Base-by-base conservation (phyloP, 441 rosid genomes). In the Eruca vesicaria region DNA sequence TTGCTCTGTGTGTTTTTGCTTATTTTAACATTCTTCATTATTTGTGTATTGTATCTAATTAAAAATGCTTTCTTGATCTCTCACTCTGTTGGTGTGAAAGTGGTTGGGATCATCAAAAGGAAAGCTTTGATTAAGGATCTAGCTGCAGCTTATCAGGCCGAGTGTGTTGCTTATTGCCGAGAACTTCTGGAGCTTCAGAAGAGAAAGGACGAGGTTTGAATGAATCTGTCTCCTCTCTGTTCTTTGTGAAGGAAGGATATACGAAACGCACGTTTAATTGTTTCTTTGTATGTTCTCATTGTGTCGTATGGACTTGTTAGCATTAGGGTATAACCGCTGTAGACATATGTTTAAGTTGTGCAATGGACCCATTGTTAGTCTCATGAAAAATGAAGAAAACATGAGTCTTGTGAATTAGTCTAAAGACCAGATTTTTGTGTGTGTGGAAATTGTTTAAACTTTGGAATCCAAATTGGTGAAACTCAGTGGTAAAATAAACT, bases 81-180 rank as follows among this genome's bases (percentile, higher is more conserved):
- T n/a, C 0, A 14, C 9, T 15, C 2, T 14, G 1, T 16, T 62
- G 43, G 28, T 16, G 29, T 32, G 63, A 32, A 80, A 93, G 99
- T 91, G 96, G 90, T 95, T 53, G 99, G 99, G 50, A 88, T 92
- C 74, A 95, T 92, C 70, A 92, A 91, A 74, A 91, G 99, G 82
- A 95, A 90, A 68, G 97, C 89, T 32, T 86, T 95, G 89, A 86
- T 95, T 68, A 93, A 93, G 77, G 94, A 91, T 59, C 74, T 93
- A 78, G 98, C 97, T 0, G 92, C 90, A 11, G 89, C 86, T 9
- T 93, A 90, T 75, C 97, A 93, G 36, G 83, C 88, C 0, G 89
- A 93, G 66, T 93, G 99, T 82, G 89, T 95, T 73, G 70, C 89
- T 7, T 86, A 87, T 78, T 91, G 95, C 76, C 92, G 85, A 66